Evolutionary conservation across 768 basidiomycete species (phyloP).

Genomic region (Chlorophyllum brunneum): DNA sequence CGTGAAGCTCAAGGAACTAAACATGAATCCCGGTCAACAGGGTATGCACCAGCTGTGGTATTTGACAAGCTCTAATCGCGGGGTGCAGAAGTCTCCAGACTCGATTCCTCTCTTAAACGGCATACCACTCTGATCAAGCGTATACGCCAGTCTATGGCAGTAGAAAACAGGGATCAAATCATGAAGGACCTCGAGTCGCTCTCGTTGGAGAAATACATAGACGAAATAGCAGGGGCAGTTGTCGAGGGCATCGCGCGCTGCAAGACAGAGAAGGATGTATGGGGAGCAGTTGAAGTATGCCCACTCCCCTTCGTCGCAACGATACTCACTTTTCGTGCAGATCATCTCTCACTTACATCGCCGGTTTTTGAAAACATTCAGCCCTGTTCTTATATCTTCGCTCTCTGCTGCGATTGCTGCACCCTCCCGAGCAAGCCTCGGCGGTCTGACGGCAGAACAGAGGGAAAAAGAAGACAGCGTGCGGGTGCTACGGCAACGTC

Average conservation of each 20-base stretch:
- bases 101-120: constrained; percentile 93
- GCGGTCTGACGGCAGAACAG: constrained; percentile 66
- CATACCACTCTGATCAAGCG: constrained; percentile 96
- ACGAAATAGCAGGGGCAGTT: constrained; percentile 86
- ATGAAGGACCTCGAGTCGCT: constrained; percentile 90
- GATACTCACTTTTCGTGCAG: constrained; percentile 35
- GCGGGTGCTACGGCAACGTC: constrained; percentile 78
- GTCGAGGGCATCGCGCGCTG: constrained; percentile 84
- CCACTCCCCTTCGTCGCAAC: neutral
- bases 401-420: constrained; percentile 56
- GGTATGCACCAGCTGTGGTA: constrained; percentile 29
- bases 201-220: constrained; percentile 92
- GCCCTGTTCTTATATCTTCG: constrained; percentile 60
- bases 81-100: constrained; percentile 58
- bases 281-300: constrained; percentile 87
- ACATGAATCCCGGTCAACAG: constrained; percentile 43
- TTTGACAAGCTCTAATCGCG: neutral
- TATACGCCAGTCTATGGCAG: constrained; percentile 80
- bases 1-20: constrained; percentile 53
- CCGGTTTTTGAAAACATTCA: constrained; percentile 79
- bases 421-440: constrained; percentile 52
- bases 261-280: constrained; percentile 90
- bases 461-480: constrained; percentile 89
- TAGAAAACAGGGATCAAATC: constrained; percentile 80
- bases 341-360: constrained; percentile 86